Evolutionary conservation across 495 filamentous ascomycete species (phyloP), one percentile per base, ranked within the genome.

Genomic region (Echria macrotheca): DNA sequence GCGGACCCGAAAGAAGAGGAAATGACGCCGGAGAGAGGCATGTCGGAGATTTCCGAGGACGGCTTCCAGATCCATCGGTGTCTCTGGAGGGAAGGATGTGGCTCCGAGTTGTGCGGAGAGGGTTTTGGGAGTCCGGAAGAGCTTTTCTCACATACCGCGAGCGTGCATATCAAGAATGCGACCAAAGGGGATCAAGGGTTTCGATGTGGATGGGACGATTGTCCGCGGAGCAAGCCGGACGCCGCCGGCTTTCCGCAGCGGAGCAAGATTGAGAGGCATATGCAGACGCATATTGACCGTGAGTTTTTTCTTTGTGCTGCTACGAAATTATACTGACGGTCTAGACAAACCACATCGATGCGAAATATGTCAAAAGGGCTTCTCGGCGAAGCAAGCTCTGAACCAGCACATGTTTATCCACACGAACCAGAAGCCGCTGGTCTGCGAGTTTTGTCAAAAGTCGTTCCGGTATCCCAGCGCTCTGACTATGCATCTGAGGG

Each of bases 261-360:
- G 44, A 79, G 78, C 53, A 84, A 84, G 57, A 71, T 84, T 14
- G 74, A 79, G 48, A 69, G 81, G 18, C 81, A 84, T 57, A 74
- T 83, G 59, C 74, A 80, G 33, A 80, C 77, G 1, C 81, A 84
- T 57, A 80, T 79, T 31, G 73, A 70, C 33, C 78, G 81, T 82
- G 70, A 70, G 81, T 67, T 3, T 28, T 24, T 9, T 33, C 22
- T n/a, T n/a, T 43, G n/a, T 12, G 11, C 38, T 39, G 1, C 19
- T 41, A 21, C 22, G 9, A 44, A 15, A 1, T 10, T 23, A 4
- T 1, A 17, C 8, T 24, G 10, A 57, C 6, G 7, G 1, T 5
- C 22, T 28, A 84, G 81, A 76, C 54, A 84, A 84, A 60, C 75
- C 75, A 8, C 72, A 71, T 47, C 68, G 65, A 39, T 84, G 81